A percentile compares a stretch with the other conserved stretches of the same genome.
Conservation (phyloP, 2,329 filamentous ascomycete genomes). For the Talaromyces pinophilus region DNA sequence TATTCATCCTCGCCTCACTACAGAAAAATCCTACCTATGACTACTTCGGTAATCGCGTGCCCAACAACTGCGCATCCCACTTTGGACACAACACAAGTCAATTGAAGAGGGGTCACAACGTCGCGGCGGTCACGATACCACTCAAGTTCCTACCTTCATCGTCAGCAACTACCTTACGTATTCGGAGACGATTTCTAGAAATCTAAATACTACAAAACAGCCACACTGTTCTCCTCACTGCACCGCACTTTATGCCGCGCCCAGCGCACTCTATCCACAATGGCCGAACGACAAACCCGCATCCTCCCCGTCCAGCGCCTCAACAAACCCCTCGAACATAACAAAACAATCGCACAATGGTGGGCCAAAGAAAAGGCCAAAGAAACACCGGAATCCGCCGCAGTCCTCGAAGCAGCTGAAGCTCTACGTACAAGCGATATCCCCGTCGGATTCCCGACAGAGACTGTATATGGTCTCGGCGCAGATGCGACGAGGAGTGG, state of each 20-base stretch:
- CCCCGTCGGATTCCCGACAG: slow-evolving; percentile 93
- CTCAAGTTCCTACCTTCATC: neutral
- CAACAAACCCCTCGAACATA: slow-evolving; percentile 33
- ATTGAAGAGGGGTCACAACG: neutral
- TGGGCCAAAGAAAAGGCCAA: slow-evolving; percentile 41
- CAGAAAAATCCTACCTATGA: too few species aligned
- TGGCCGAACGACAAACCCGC: slow-evolving; percentile 31
- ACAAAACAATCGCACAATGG: slow-evolving; percentile 40
- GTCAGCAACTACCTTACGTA: too few species aligned
- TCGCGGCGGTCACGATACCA: neutral
- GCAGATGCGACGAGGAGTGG: slow-evolving; percentile 85
- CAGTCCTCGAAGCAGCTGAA: slow-evolving; percentile 65
- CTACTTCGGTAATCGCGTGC: neutral
- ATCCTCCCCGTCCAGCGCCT: slow-evolving; percentile 43
- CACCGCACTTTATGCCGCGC: slow-evolving; percentile 6
- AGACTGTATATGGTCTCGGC: slow-evolving; percentile 96
- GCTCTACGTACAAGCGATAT: slow-evolving; percentile 65
- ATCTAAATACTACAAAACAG: neutral
- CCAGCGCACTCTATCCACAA: slow-evolving; percentile 18
- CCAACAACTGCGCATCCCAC: neutral
- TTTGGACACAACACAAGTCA: neutral
- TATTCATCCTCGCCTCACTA: neutral
- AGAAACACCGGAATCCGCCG: slow-evolving; percentile 49
- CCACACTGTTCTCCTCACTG: slow-evolving; percentile 17
- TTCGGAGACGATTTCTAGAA: too few species aligned